Conservation (phyloP, 2,329 filamentous ascomycete species). For the Paradendryphiella salina region DNA sequence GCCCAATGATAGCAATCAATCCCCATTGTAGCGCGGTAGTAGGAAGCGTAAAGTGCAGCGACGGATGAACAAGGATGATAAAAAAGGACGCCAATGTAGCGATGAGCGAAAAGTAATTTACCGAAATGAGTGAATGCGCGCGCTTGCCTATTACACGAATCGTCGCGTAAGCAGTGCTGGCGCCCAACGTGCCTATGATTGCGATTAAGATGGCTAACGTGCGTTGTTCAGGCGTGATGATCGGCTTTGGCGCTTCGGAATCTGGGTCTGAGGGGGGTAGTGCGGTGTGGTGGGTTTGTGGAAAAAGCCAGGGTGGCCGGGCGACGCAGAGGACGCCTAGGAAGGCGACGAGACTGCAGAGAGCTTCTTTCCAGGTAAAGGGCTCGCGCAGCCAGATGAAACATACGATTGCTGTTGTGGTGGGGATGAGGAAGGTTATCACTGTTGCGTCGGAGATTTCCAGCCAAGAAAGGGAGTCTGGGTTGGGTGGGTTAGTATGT, state of each 20-base stretch:
- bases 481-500: neutral
- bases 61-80: slow-evolving; percentile 60
- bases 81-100: slow-evolving; percentile 66
- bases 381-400: slow-evolving; percentile 72
- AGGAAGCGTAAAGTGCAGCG: slow-evolving; percentile 60
- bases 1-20: slow-evolving; percentile 67
- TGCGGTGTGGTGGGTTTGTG: slow-evolving; percentile 10
- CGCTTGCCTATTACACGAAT: slow-evolving; percentile 78
- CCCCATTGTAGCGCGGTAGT: slow-evolving; percentile 61
- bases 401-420: slow-evolving; percentile 76
- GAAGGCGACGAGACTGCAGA: slow-evolving; percentile 73
- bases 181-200: slow-evolving; percentile 73
- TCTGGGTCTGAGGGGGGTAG: slow-evolving; percentile 41
- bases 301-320: slow-evolving; percentile 63
- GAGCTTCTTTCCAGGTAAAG: slow-evolving; percentile 74
- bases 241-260: slow-evolving; percentile 6
- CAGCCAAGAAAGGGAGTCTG: slow-evolving; percentile 70
- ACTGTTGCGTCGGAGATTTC: slow-evolving; percentile 84
- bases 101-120: slow-evolving; percentile 76
- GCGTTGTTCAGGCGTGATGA: slow-evolving; percentile 62
- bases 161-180: slow-evolving; percentile 69
- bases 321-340: slow-evolving; percentile 80
- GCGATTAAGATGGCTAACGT: slow-evolving; percentile 69
- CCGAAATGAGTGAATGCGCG: slow-evolving; percentile 63
- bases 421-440: slow-evolving; percentile 79